These are phyloP conservation scores for Nemophila menziesii DNA, from an alignment of 257 asterid genomes.

Conservation along the genomic window DNA sequence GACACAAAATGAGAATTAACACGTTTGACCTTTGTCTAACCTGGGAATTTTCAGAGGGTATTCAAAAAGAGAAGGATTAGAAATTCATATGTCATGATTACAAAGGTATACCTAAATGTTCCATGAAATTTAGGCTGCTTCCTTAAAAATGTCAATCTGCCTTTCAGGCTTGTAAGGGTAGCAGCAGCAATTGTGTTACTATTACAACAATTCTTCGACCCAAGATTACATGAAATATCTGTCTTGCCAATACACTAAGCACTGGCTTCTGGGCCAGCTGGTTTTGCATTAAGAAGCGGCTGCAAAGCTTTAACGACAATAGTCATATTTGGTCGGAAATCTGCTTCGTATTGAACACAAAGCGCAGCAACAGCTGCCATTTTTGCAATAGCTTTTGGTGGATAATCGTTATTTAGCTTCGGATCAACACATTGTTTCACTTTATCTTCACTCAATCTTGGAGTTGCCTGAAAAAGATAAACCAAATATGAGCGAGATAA, in stretches of 20 bases:
- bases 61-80: too few species aligned
- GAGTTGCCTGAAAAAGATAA: slow-evolving; percentile 53
- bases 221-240: slow-evolving; percentile 1
- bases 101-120: too few species aligned
- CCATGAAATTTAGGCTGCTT: background rate
- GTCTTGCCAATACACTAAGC: slow-evolving; percentile 14
- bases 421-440: slow-evolving; percentile 89
- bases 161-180: background rate
- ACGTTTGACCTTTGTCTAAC: too few species aligned
- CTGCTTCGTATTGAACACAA: slow-evolving; percentile 91
- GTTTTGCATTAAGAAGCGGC: slow-evolving; percentile 77
- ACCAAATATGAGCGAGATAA: background rate
- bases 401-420: slow-evolving; percentile 58
- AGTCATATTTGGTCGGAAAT: slow-evolving; percentile 90
- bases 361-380: slow-evolving; percentile 96
- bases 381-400: slow-evolving; percentile 85
- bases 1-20: too few species aligned
- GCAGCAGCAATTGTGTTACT: background rate
- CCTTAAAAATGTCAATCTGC: background rate
- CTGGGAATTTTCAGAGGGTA: too few species aligned
- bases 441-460: slow-evolving; percentile 86
- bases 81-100: too few species aligned
- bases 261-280: slow-evolving; percentile 33
- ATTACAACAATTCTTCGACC: background rate
- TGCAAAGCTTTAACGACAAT: slow-evolving; percentile 91